phyloP scores from a whole-genome alignment of 2,329 filamentous ascomycete genomes.

The Pyricularia pennisetigena region DNA sequence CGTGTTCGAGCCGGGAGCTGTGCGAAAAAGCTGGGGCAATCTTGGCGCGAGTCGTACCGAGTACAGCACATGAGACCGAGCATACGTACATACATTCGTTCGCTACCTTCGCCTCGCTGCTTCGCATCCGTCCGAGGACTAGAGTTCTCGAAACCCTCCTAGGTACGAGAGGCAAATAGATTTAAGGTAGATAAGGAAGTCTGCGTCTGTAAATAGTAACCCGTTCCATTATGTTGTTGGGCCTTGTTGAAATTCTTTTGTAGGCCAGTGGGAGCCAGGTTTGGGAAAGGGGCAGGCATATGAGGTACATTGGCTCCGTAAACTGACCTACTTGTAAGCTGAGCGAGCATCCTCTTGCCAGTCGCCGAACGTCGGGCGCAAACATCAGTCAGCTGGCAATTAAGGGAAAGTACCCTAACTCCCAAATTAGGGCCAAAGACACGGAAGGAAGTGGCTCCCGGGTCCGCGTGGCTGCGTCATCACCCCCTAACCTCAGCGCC shows the following conservation, averaged over 20 bases:
- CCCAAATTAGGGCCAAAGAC: not conserved
- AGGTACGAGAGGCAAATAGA: too few species aligned
- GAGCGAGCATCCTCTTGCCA: not conserved
- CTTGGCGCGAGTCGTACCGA: not conserved
- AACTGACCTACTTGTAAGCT: not conserved
- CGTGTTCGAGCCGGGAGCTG: not conserved
- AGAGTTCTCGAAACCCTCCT: not conserved
- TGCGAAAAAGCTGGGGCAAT: not conserved
- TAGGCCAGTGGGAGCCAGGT: too few species aligned
- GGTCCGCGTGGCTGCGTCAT: not conserved
- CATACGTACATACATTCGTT: not conserved
- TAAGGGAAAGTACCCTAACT: not conserved
- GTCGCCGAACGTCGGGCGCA: not conserved
- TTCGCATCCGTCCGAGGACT: not conserved
- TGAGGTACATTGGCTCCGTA: not conserved
- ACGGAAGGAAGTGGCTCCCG: not conserved
- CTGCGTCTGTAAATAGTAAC: too few species aligned
- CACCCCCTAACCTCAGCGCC: not conserved
- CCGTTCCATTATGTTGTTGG: not conserved
- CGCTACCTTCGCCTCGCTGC: not conserved
- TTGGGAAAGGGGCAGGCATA: not conserved
- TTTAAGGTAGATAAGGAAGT: too few species aligned
- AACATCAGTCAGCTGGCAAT: not conserved
- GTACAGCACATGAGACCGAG: not conserved
- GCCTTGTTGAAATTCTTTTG: not conserved